phyloP scores from a whole-genome alignment of 768 basidiomycete genomes.

The Ramaria sp. region DNA sequence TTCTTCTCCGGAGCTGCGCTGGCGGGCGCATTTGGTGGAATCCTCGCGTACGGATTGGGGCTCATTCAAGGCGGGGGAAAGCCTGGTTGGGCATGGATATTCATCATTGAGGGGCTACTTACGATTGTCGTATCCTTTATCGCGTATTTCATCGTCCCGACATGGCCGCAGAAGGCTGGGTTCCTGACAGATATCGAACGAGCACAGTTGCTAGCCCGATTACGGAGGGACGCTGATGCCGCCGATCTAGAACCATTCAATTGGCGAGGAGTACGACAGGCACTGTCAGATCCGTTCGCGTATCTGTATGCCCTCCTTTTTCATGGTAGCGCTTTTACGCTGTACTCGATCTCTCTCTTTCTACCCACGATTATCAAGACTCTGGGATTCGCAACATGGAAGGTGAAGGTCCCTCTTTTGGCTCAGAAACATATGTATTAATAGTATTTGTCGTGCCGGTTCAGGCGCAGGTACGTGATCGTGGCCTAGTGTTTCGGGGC shows the following conservation, averaged over 20 bases:
- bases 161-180: constrained; percentile 47
- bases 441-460: neutral
- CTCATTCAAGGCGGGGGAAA: constrained; percentile 55
- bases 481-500: too few relatives aligned
- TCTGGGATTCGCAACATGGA: constrained; percentile 49
- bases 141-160: constrained; percentile 46
- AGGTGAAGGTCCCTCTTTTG: constrained; percentile 26
- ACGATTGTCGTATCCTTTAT: constrained; percentile 37
- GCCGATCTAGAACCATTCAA: constrained; percentile 42
- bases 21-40: constrained; percentile 40
- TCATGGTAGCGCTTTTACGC: constrained; percentile 38
- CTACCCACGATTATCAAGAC: constrained; percentile 51
- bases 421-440: neutral
- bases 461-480: neutral
- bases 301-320: constrained; percentile 53
- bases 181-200: constrained; percentile 47
- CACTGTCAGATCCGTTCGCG: constrained; percentile 45
- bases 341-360: neutral
- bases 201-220: constrained; percentile 34
- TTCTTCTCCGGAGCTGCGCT: constrained; percentile 54
- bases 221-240: constrained; percentile 45
- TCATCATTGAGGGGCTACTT: constrained; percentile 45
- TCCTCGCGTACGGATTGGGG: constrained; percentile 47
- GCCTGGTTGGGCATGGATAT: constrained; percentile 56
- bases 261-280: constrained; percentile 47